phyloP scores from a whole-genome alignment of 345 rosid genomes.

The Boechera divaricarpa region DNA sequence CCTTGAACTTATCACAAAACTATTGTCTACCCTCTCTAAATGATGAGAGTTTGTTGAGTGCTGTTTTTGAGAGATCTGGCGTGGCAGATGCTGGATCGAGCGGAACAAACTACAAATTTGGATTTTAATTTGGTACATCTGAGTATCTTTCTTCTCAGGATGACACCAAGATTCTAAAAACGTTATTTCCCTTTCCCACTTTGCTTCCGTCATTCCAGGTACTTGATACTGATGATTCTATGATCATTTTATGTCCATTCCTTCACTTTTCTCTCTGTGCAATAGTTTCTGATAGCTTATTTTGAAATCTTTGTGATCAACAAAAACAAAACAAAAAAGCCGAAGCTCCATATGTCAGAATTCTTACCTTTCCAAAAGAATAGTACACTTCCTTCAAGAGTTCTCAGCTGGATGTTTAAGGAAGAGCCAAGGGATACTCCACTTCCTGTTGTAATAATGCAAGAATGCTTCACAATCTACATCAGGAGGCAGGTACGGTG shows the following conservation, averaged over 20 bases:
- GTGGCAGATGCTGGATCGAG: constrained; percentile 43
- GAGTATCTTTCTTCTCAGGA: constrained; percentile 63
- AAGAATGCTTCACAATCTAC: constrained; percentile 78
- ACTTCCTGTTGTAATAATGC: constrained; percentile 83
- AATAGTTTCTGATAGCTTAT: constrained; percentile 21
- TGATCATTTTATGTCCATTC: constrained; percentile 27
- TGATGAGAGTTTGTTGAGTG: constrained; percentile 69
- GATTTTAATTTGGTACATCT: constrained; percentile 72
- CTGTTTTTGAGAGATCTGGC: constrained; percentile 58
- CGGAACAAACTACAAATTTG: constrained; percentile 77
- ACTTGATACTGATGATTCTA: constrained; percentile 33
- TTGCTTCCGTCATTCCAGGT: constrained; percentile 91
- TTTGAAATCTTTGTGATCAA: constrained; percentile 32
- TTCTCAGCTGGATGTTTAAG: constrained; percentile 72
- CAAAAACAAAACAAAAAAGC: constrained; percentile 55
- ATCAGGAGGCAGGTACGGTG: constrained; percentile 76
- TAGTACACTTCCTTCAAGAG: constrained; percentile 84
- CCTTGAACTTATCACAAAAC: constrained; percentile 63
- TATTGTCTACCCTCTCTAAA: constrained; percentile 76
- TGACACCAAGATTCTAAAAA: constrained; percentile 65
- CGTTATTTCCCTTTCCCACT: constrained; percentile 91
- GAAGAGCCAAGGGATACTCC: constrained; percentile 64
- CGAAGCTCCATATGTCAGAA: constrained; percentile 63
- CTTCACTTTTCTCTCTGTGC: constrained; percentile 18
- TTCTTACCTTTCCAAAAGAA: constrained; percentile 86